phyloP scores from a whole-genome alignment of 768 basidiomycete species.

The Pisolithus sp. region DNA sequence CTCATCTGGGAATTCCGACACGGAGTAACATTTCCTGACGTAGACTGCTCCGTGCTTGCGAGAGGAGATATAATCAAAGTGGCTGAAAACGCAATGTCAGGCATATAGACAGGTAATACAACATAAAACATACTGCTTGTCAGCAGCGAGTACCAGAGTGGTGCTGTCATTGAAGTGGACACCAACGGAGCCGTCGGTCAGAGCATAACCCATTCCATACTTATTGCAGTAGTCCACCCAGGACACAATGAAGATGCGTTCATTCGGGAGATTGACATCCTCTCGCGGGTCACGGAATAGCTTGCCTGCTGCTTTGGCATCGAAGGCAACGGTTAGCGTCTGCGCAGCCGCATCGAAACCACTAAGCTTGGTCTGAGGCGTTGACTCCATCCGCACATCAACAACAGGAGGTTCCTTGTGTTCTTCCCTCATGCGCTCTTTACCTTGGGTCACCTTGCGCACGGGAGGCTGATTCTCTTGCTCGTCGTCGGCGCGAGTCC shows the following conservation, averaged over 20 bases:
- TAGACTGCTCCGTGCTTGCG: conserved; percentile 60
- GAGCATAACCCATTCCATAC: conserved; percentile 99
- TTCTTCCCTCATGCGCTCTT: conserved; percentile 23
- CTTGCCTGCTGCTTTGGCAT: conserved; percentile 54
- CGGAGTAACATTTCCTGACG: conserved; percentile 64
- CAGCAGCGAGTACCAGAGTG: conserved; percentile 74
- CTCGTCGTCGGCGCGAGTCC: conserved; percentile 29
- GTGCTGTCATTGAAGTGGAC: conserved; percentile 98
- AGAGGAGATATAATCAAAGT: conserved; percentile 83
- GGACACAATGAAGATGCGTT: conserved; percentile 89
- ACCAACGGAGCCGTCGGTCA: conserved; percentile 91
- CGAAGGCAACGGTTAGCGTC: conserved; percentile 54
- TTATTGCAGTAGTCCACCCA: conserved; percentile 99
- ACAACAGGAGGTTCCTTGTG: conserved; percentile 11
- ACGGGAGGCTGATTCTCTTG: conserved; percentile 29
- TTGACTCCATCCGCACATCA: conserved; percentile 18
- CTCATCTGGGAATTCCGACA: conserved; percentile 69
- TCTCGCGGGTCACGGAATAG: conserved; percentile 63
- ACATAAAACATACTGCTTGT: conserved; percentile 61
- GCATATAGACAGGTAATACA: background rate
- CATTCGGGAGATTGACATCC: conserved; percentile 49
- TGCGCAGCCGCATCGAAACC: conserved; percentile 64
- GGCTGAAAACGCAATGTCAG: conserved; percentile 37
- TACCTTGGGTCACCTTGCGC: conserved; percentile 26
- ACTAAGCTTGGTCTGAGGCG: conserved; percentile 32